phyloP scores from a whole-genome alignment of 108 stramenopile species.

The Seminavis robusta region DNA sequence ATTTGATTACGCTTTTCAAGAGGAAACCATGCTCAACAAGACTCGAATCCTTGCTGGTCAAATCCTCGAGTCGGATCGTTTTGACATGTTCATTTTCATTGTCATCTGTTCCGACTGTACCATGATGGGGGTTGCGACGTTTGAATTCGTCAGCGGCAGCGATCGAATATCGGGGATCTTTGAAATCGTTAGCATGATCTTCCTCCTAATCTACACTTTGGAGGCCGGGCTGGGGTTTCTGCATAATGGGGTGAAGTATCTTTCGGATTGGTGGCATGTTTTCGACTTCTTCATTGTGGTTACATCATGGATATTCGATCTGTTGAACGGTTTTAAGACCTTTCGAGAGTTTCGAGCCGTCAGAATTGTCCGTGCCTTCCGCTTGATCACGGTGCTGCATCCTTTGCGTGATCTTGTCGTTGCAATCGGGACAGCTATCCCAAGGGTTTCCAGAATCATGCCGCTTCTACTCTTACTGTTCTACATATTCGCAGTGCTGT shows the following conservation, averaged over 20 bases:
- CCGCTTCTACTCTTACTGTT: constrained; percentile 57
- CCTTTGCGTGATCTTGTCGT: constrained; percentile 51
- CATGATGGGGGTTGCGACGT: constrained; percentile 62
- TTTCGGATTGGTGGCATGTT: constrained; percentile 49
- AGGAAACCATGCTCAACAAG: no score
- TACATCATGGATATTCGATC: constrained; percentile 50
- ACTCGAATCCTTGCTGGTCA: no score
- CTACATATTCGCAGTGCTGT: constrained; percentile 70
- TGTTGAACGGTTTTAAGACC: constrained; percentile 49
- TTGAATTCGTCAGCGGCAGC: constrained; percentile 52
- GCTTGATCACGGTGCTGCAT: constrained; percentile 57
- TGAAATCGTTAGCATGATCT: constrained; percentile 22
- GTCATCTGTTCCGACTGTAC: constrained; percentile 53
- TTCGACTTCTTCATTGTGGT: constrained; percentile 57
- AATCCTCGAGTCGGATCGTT: no score
- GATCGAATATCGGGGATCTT: constrained; percentile 20
- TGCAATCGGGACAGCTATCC: constrained; percentile 63
- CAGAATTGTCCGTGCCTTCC: constrained; percentile 64
- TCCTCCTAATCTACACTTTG: constrained; percentile 50
- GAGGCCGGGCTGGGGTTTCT: constrained; percentile 49
- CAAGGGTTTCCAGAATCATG: constrained; percentile 59
- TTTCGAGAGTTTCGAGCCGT: constrained; percentile 74
- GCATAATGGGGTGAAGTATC: constrained; percentile 33
- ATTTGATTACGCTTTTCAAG: no score
- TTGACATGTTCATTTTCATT: constrained; percentile 38